Evolutionary conservation across 495 filamentous ascomycete species (phyloP), one percentile per base, ranked within the genome.

Genomic region (Aspergillus conjunctus): DNA sequence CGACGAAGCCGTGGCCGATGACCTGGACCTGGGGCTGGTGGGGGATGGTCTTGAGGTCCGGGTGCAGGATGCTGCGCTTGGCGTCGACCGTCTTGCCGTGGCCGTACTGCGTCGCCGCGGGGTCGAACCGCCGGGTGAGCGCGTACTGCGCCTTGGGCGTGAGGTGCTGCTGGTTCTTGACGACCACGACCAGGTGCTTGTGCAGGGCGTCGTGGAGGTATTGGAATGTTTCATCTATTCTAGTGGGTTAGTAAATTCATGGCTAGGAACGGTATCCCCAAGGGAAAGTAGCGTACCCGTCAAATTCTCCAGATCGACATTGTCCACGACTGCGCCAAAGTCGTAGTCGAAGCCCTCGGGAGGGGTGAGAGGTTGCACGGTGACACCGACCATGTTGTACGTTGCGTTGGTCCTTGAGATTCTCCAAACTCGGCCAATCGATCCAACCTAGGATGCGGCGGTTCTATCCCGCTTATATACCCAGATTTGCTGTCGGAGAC

Each of bases 21-120:
- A 91, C 83, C 64, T 91, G 88, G 6, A 91, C 88, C 70, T 91
- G 87, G 10, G 88, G 88, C 68, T 91, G 88, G 71, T 89, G 87
- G 0, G 88, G 88, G 43, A 91, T 83, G 1, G 88, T 91, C 72
- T 91, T 91, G 15, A 91, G 79, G 64, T 91, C 88, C 1, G 88
- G 88, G 65, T 91, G 88, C 18, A 91, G 81, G 68, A 91, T 84
- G 66, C 81, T 85, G 45, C 86, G 81, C 66, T 87, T 86, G 3
- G 77, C 79, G 68, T 88, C 86, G 64, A 88, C 74, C 17, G 86
- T 86, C 66, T 87, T 87, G 69, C 87, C 88, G 67, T 91, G 88
- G 44, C 88, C 88, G 73, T 91, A 91, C 18, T 77, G 82, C 1
- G 80, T 72, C 6, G 83, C 81, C 2, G 74, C 62, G 3, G 87